phyloP scores from a whole-genome alignment of 805 yeast species.

The Cyberlindnera mycetangii region DNA sequence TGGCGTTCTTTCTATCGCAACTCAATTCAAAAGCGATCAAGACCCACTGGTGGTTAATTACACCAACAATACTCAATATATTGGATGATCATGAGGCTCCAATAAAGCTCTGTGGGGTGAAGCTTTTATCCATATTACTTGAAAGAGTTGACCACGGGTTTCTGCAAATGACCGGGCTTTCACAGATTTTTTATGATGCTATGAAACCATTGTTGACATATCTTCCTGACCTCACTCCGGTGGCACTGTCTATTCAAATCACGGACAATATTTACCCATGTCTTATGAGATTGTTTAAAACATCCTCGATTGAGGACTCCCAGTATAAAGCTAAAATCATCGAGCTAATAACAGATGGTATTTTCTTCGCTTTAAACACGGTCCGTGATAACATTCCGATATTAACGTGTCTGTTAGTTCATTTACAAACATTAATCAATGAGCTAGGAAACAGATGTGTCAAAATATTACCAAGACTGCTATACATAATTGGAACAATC shows the following conservation, averaged over 20 bases:
- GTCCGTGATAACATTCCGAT: conserved; percentile 22
- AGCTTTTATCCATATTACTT: conserved; percentile 16
- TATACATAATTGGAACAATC: conserved; percentile 21
- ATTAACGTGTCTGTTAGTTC: conserved; percentile 10
- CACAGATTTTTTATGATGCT: conserved; percentile 21
- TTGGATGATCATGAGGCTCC: conserved; percentile 29
- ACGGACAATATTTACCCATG: conserved; percentile 19
- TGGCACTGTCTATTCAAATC: conserved; percentile 15
- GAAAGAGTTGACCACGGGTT: conserved; percentile 16
- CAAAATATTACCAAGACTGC: conserved; percentile 21
- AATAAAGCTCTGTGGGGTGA: conserved; percentile 25
- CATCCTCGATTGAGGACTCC: background rate
- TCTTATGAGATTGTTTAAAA: conserved; percentile 17
- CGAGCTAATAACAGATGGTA: conserved; percentile 19
- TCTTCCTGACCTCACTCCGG: conserved; percentile 27
- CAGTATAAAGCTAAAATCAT: conserved; percentile 8
- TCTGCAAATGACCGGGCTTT: conserved; percentile 20
- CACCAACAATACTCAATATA: conserved; percentile 26
- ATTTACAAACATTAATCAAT: conserved; percentile 9
- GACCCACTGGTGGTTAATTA: conserved; percentile 26
- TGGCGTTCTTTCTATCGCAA: conserved; percentile 7
- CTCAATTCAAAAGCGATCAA: conserved; percentile 8
- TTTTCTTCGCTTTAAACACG: conserved; percentile 19
- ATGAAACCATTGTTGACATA: conserved; percentile 25
- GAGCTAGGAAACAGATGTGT: conserved; percentile 8